phyloP scores from a whole-genome alignment of 768 basidiomycete species.

The Lactarius tabidus region DNA sequence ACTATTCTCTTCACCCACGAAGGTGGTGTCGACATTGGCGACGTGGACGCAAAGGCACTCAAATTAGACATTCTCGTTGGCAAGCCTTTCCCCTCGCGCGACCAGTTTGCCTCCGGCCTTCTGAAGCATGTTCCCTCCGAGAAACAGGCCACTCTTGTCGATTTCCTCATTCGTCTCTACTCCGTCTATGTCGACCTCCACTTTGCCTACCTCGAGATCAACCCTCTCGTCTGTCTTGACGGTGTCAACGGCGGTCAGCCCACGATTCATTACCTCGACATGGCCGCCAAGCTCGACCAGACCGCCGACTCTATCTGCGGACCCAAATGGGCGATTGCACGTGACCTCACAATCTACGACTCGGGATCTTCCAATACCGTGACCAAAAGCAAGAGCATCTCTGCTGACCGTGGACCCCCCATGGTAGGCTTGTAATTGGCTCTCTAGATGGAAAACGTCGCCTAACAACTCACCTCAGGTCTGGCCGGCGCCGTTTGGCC shows the following conservation, averaged over 20 bases:
- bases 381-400: constrained; percentile 47
- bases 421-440: constrained; percentile 54
- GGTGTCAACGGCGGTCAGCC: constrained; percentile 63
- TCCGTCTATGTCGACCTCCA: constrained; percentile 97
- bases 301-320: constrained; percentile 98
- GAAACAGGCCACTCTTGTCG: constrained; percentile 88
- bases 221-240: constrained; percentile 94
- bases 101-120: constrained; percentile 68
- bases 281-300: constrained; percentile 99
- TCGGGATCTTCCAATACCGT: constrained; percentile 40
- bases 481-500: constrained; percentile 94
- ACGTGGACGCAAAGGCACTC: constrained; percentile 96
- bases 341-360: constrained; percentile 79
- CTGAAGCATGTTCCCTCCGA: constrained; percentile 76
- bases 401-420: constrained; percentile 92
- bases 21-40: constrained; percentile 97
- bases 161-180: constrained; percentile 94
- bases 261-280: constrained; percentile 93
- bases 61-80: constrained; percentile 79
- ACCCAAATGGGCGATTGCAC: constrained; percentile 97
- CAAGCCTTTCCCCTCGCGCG: constrained; percentile 77
- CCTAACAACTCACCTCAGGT: constrained; percentile 37
- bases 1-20: constrained; percentile 98
- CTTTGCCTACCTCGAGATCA: constrained; percentile 99
- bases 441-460: not conserved